Base-by-base conservation (phyloP, 495 filamentous ascomycete species). In the Penicillium atrosanguineum region DNA sequence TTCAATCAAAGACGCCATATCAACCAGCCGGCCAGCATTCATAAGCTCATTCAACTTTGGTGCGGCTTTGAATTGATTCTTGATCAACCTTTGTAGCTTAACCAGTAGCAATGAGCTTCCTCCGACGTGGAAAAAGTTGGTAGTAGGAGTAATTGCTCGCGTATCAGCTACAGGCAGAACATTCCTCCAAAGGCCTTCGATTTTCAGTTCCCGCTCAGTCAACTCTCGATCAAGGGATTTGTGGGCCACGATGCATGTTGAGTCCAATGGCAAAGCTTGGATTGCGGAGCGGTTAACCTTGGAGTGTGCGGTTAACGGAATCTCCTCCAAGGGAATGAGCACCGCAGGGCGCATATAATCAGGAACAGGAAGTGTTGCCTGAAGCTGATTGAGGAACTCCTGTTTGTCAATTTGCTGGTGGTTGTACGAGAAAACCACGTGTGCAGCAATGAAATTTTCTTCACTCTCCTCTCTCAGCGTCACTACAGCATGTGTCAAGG, bases 81-180 rank as follows among this genome's bases (percentile, higher is more conserved):
- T 54, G 14, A 74, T 61, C 1, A 20, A 38, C 9, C 48, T 15
- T 36, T 62, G 65, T 4, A 71, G 57, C 6, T 52, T 38, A 9
- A 73, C 40, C 16, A 69, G 18, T 7, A 69, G 57, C 4, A 74
- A 44, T 20, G 68, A 71, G 54, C 66, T 70, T 8, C 71, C 71
- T 7, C 71, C 71, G 23, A 64, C 39, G 0, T 5, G 2, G 61
- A 74, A 72, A 50, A 74, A 74, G 31, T 55, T 50, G 25, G 63
- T 6, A 6, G 5, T 4, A 38, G 36, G 14, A 6, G 36, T 4
- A 4, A 28, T 4, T 28, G 26, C 26, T 28, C 7, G n/a, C n/a
- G n/a, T n/a, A n/a, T n/a, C n/a, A n/a, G n/a, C n/a, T n/a, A 28
- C 26, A 4, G 26, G 26, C 4, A 28, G 26, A 28, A 38, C 36